Percentiles rank a stretch among this genome's conserved stretches.
Evolutionary conservation across 108 stramenopile species (phyloP).

Genomic region (Skeletonema marinoi): DNA sequence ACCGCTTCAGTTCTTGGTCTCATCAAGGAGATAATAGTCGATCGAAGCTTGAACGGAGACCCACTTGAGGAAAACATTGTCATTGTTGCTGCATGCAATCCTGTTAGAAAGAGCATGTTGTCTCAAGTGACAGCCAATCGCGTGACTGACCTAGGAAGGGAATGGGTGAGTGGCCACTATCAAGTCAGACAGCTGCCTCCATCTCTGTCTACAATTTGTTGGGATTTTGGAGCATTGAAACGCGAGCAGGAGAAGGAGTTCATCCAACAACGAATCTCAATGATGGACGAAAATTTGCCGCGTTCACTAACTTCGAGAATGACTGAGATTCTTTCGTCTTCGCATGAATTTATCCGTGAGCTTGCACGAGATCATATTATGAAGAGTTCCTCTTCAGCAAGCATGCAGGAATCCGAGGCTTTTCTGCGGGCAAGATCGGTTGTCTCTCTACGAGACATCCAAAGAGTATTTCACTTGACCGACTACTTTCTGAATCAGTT

Average conservation of each 20-base stretch:
- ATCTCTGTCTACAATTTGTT: constrained; percentile 14
- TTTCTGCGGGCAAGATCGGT: constrained; percentile 20
- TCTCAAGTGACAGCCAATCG: constrained; percentile 5
- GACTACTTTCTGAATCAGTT: constrained; percentile 32
- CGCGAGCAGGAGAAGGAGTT: constrained; percentile 41
- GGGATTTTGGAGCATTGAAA: constrained; percentile 29
- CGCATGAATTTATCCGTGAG: constrained; percentile 32
- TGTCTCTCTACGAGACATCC: constrained; percentile 36
- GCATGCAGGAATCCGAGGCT: neutral
- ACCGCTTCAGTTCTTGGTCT: constrained; percentile 30
- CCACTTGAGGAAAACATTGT: constrained; percentile 25
- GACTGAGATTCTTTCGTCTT: constrained; percentile 23
- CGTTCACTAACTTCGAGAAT: neutral
- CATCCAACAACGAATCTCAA: constrained; percentile 17
- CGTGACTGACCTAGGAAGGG: constrained; percentile 25
- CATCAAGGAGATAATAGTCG: constrained; percentile 31
- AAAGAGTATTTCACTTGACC: constrained; percentile 27
- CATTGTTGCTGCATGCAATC: constrained; percentile 38
- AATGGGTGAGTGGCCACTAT: constrained; percentile 41
- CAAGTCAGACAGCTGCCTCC: constrained; percentile 22
- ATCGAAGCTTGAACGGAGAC: constrained; percentile 20
- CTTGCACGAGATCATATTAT: constrained; percentile 30
- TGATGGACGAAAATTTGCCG: constrained; percentile 24
- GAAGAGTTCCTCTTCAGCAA: neutral
- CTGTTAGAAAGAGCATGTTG: constrained; percentile 8